Base-by-base conservation (phyloP, 2,329 filamentous ascomycete species). In the Venturia oleaginea region DNA sequence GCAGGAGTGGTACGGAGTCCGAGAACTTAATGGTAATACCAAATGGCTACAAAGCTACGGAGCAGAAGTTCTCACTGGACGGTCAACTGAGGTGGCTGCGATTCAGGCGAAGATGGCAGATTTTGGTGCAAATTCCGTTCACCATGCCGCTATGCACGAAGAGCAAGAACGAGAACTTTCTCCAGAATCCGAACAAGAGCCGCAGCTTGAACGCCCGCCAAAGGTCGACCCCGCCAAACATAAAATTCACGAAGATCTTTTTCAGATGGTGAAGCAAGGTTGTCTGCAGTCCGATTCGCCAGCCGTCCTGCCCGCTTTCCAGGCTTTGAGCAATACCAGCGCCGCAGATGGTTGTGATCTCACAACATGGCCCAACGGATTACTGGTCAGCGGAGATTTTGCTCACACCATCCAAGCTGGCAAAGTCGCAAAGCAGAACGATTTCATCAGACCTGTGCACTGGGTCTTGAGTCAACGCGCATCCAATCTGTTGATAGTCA, bases 321-420 rank as follows among this genome's bases (percentile, higher is more conserved):
- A n/a, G 11, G 32, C 65, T 10, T 57, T 57, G 51, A 57, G 5
- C 19, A 57, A n/a, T 8, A 57, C 51, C 24, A 24, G 32, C 24
- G 61, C 34, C 27, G 13, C 70, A 2, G 67, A 76, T 0, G 70
- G 87, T 0, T 0, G 8, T 0, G 64, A 71, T 10, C 0, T 83
- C 79, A 0, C 11, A n/a, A 15, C 80, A 73, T 27, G 80, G 43
- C 67, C 76, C 38, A 51, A 75, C 0, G 70, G 75, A 4, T 68
- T 86, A 0, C 70, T 81, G 0, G 80, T 79, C 0, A 84, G 84
- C 0, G 40, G 4, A 0, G 84, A 87, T 68, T 87, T 84, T 66
- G 71, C 75, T 0, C 68, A 64, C 0, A 85, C 83, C 0, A 75
- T 86, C 3, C 64, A 73, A 19, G 48, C 59, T 1, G 22, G 51